Evolutionary conservation across 495 filamentous ascomycete genomes (phyloP), one percentile per base, ranked within the genome.

Genomic region (Xylaria scruposa): DNA sequence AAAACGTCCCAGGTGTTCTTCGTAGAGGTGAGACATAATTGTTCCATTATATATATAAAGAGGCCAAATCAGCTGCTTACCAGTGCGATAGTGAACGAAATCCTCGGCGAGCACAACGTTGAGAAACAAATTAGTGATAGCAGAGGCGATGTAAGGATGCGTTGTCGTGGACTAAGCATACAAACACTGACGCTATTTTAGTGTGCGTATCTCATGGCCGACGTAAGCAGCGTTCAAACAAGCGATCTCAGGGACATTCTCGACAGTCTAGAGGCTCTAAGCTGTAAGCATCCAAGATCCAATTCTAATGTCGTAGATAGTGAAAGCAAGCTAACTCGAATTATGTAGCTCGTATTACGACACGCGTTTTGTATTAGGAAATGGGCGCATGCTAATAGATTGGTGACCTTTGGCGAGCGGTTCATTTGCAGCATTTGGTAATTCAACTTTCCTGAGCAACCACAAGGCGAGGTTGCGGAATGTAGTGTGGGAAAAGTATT

Each of bases 61-160:
- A 38, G 31, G 17, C 1, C 47, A 4, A 10, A 64, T 46, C 15
- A 36, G 29, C 75, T 49, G 74, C 70, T 77, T 46, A 77, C 70
- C 47, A 56, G 26, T 58, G 58, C 42, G 33, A 64, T 63, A 92
- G 94, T 99, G 60, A 99, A 98, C 83, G 91, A 94, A 75, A 92
- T 98, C 68, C 89, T 98, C 71, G 93, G 90, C 19, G 90, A 96
- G 68, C 95, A 99, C 83, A 99, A 99, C 78, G 94, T 99, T 72
- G 96, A 97, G 79, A 98, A 97, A 85, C 97, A 99, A 81, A 98
- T 94, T 84, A 95, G 93, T 40, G 97, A 98, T 79, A 96, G 91
- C 83, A 90, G 92, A 85, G 96, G 94, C 74, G 95, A 98, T 81
- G 91, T 93, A 82, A 69, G 88, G 36, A 60, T 67, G 31, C 38